Conservation (phyloP, 192 early-diverging fungal genomes). For the Coemansia sp. region DNA sequence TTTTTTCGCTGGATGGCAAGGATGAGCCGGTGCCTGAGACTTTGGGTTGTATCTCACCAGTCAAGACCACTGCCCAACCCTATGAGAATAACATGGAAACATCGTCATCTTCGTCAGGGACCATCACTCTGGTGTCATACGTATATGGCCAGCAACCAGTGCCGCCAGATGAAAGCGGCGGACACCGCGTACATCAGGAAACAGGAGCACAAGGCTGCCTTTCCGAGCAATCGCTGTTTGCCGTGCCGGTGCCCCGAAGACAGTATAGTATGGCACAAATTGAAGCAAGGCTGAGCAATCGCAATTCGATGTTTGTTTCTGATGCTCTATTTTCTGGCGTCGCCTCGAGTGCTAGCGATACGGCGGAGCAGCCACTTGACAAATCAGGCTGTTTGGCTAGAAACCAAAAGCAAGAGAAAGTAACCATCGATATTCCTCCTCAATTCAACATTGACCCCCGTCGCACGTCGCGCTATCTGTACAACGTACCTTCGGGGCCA, state of each 20-base stretch:
- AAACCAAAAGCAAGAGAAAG: not conserved
- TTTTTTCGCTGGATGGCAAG: conserved; percentile 35
- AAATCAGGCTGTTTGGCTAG: not conserved
- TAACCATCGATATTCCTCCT: conserved; percentile 11
- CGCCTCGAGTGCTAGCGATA: not conserved
- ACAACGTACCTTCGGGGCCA: conserved; percentile 34
- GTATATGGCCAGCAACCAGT: not conserved
- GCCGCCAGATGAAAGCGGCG: not conserved
- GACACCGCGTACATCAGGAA: not conserved
- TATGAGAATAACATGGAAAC: conserved; percentile 22
- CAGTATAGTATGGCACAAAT: conserved; percentile 47
- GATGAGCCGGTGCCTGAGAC: conserved; percentile 37
- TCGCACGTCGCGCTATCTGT: conserved; percentile 46
- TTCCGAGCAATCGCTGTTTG: not conserved
- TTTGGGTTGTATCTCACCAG: conserved; percentile 31
- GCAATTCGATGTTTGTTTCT: conserved; percentile 48
- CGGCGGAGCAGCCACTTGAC: not conserved
- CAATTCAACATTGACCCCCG: conserved; percentile 9
- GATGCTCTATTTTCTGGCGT: conserved; percentile 24
- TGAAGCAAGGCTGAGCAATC: conserved; percentile 21
- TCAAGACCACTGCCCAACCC: conserved; percentile 9
- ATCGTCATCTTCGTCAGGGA: conserved; percentile 11
- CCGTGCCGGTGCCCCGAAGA: conserved; percentile 16
- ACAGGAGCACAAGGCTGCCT: not conserved
- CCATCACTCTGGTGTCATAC: conserved; percentile 24